Percentiles rank a stretch among this genome's conserved stretches.
Evolutionary conservation across 768 basidiomycete genomes (phyloP).

Genomic region (Tylopilus vinaceipallidus): DNA sequence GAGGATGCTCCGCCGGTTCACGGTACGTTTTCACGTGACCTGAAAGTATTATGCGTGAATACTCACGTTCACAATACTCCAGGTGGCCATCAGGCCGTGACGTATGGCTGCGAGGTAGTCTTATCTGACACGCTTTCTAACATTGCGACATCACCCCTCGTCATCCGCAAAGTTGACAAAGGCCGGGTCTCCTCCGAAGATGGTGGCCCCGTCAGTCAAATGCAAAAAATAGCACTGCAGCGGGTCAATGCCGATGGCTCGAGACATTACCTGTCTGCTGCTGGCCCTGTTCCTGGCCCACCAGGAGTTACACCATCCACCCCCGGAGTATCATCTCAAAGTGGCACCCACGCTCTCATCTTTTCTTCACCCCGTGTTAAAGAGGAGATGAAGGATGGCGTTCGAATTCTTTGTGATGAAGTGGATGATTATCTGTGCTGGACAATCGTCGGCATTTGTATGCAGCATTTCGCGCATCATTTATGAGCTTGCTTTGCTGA

Average conservation of each 20-base stretch:
- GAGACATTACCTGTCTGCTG: conserved; percentile 85
- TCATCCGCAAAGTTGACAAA: conserved; percentile 93
- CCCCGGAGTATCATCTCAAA: conserved; percentile 71
- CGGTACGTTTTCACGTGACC: conserved; percentile 63
- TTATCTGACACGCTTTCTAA: conserved; percentile 84
- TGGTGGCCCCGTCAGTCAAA: conserved; percentile 90
- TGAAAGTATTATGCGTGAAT: conserved; percentile 34
- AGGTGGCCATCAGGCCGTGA: conserved; percentile 79
- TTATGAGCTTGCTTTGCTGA: conserved; percentile 17
- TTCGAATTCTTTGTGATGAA: conserved; percentile 75
- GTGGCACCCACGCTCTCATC: conserved; percentile 76
- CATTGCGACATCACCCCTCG: conserved; percentile 78
- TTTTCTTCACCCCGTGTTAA: conserved; percentile 79
- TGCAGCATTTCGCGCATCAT: conserved; percentile 33
- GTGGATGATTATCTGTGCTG: conserved; percentile 95
- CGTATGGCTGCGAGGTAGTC: conserved; percentile 87
- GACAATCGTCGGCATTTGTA: conserved; percentile 95
- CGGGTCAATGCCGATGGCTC: conserved; percentile 79
- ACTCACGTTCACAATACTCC: conserved; percentile 40
- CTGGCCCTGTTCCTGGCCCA: conserved; percentile 80
- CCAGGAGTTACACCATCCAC: conserved; percentile 68
- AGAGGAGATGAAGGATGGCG: conserved; percentile 79
- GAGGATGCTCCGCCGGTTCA: conserved; percentile 57
- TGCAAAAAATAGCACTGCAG: conserved; percentile 94
- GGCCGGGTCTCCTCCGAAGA: conserved; percentile 84